Conservation (phyloP, 257 asterid genomes). For the Petunia axillaris region DNA sequence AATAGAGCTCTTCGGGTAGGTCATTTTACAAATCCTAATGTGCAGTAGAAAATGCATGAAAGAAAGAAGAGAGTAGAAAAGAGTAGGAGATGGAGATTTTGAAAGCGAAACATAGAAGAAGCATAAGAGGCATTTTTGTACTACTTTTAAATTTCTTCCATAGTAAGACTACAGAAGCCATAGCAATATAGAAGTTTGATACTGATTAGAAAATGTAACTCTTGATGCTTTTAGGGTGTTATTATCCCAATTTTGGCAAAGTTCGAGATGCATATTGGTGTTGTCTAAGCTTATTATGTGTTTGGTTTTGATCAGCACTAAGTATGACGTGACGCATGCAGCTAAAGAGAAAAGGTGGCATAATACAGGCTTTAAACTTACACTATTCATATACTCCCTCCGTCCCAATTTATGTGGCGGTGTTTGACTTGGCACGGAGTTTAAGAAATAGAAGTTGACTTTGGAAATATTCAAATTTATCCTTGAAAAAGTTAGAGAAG, state of each 20-base stretch:
- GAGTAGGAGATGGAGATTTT: constrained; percentile 5
- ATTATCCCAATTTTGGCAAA: constrained; percentile 10
- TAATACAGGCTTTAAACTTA: no score
- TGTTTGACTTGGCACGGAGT: no score
- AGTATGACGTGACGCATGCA: no score
- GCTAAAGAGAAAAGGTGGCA: no score
- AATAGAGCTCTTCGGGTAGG: neutral
- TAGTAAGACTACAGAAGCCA: neutral
- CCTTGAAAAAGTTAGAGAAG: no score
- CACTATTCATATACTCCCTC: no score
- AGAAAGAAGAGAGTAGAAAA: constrained; percentile 17
- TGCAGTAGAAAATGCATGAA: constrained; percentile 6
- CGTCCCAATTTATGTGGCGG: no score
- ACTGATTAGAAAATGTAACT: neutral
- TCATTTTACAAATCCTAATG: constrained; percentile 1
- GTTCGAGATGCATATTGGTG: neutral
- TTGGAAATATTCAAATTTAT: no score
- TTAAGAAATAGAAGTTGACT: no score
- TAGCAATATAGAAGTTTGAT: constrained; percentile 11
- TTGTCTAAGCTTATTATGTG: no score
- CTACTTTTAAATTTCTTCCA: neutral
- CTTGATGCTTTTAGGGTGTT: constrained; percentile 15
- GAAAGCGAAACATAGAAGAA: neutral
- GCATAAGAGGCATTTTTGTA: neutral
- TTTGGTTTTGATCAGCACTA: no score